A percentile compares a stretch with the other conserved stretches of the same genome.
Evolutionary conservation across 257 asterid genomes (phyloP).

Genomic region (Lycium barbarum): DNA sequence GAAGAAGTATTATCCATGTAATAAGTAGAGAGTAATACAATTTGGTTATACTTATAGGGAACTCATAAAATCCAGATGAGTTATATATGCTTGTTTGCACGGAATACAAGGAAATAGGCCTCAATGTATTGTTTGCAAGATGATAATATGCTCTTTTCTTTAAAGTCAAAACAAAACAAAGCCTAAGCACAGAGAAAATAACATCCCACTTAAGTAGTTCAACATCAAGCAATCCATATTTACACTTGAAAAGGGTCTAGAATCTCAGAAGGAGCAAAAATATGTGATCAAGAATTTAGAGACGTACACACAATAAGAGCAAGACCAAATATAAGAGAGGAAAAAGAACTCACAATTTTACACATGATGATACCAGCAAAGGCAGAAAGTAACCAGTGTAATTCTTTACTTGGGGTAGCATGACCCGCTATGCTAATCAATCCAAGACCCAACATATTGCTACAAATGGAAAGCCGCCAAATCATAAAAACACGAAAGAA

Average conservation of each 20-base stretch:
- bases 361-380: constrained; percentile 80
- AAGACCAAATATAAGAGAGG: background rate
- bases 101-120: background rate
- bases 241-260: background rate
- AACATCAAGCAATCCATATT: background rate
- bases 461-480: background rate
- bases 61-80: background rate
- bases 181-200: background rate
- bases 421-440: constrained; percentile 47
- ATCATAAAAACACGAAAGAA: background rate
- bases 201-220: background rate
- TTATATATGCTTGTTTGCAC: background rate
- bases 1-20: constrained; percentile 14
- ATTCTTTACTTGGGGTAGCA: constrained; percentile 57
- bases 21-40: background rate
- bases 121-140: too few species aligned
- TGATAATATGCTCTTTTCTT: background rate
- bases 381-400: constrained; percentile 65
- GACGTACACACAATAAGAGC: background rate
- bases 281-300: background rate
- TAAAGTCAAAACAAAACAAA: background rate
- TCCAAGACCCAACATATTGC: constrained; percentile 45
- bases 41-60: background rate
- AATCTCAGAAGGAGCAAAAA: background rate
- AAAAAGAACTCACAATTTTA: constrained; percentile 65